Base-by-base conservation (phyloP, 2,329 filamentous ascomycete genomes). In the Tolypocladium cylindrosporum region DNA sequence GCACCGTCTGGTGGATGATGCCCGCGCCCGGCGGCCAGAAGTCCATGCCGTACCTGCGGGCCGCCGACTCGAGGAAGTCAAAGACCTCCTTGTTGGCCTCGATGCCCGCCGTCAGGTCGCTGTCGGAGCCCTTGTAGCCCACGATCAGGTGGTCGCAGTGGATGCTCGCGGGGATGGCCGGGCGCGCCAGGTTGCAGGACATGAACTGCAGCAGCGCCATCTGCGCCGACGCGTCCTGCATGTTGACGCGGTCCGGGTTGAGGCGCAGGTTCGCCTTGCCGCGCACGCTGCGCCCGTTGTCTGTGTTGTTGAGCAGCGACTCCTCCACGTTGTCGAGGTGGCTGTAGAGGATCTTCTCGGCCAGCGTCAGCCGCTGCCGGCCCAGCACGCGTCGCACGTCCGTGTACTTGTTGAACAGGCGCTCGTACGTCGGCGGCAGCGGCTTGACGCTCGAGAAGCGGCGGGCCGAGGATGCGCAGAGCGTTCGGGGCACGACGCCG, bases 111-210 rank as follows among this genome's bases (percentile, higher is more conserved):
- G 88, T 84, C 61, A 99, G 76, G 75, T 99, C 94, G 31, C 85
- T 83, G 67, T 93, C 87, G 41, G 93, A 94, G 59, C 94, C 94
- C 70, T 87, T 89, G 75, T 95, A 88, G 58, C 93, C 94, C 37
- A 97, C 93, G 75, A 99, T 97, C 86, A 99, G 87, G 74, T 99
- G 94, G 77, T 99, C 94, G 75, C 94, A 99, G 78, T 99, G 94
- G 66, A 97, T 97, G 72, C 92, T 97, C 54, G 94, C 93, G 13
- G 94, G 94, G 55, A 99, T 93, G 11, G 92, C 92, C 2, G 94
- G 96, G 60, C 85, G 85, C 36, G 88, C 89, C 57, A 99, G 81
- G 57, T 91, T 90, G 74, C 94, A 99, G 36, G 90, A 90, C 93
- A 99, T 99, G 81, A 99, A 99, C 75, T 99, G 94, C 66, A 99